phyloP scores from a whole-genome alignment of 2,329 filamentous ascomycete species.

The Fusarium sp. region DNA sequence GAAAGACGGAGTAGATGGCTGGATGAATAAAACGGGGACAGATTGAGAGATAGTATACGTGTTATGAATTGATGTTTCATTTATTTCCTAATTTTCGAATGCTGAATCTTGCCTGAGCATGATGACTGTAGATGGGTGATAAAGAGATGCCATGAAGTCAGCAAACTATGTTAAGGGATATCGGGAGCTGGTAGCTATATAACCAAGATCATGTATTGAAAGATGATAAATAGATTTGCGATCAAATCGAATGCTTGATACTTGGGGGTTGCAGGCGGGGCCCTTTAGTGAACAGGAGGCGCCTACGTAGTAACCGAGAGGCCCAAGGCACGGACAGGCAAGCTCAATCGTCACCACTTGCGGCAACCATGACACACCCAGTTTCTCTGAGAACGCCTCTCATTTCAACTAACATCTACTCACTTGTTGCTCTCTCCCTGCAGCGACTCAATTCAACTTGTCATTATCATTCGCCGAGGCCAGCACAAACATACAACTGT shows the following conservation, averaged over 20 bases:
- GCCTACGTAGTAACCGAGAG: too few species aligned
- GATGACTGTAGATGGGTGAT: not conserved
- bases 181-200: too few species aligned
- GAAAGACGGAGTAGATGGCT: not conserved
- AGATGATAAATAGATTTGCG: too few species aligned
- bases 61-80: not conserved
- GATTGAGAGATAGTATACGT: not conserved
- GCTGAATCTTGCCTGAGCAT: not conserved
- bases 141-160: too few species aligned
- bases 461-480: not conserved
- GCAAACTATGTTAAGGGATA: too few species aligned
- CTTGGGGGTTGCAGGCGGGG: too few species aligned
- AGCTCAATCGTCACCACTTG: too few species aligned
- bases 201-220: too few species aligned
- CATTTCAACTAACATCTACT: not conserved
- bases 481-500: not conserved
- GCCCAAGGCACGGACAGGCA: too few species aligned
- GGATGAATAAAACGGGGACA: not conserved
- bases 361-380: not conserved
- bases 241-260: too few species aligned
- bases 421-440: too few species aligned
- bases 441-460: not conserved
- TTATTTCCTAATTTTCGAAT: not conserved
- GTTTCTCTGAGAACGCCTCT: not conserved
- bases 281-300: too few species aligned